These are phyloP conservation scores for Cytospora chrysosperma DNA, from an alignment of 2,329 filamentous ascomycete genomes.

Conservation along the genomic window DNA sequence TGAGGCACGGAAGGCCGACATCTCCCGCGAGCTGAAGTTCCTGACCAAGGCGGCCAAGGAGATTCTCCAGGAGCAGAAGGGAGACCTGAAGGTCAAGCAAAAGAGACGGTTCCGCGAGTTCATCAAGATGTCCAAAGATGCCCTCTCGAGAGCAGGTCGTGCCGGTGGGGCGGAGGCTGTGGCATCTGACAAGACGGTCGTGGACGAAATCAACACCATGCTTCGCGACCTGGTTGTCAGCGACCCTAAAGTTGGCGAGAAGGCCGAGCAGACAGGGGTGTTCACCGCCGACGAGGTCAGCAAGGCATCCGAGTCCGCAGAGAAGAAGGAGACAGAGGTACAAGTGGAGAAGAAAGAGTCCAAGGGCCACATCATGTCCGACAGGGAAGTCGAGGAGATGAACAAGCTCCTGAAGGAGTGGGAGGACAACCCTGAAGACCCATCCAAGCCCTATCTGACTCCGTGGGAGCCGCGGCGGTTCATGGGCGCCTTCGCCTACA, in stretches of 20 bases:
- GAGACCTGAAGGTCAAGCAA: conserved; percentile 62
- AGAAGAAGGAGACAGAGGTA: conserved; percentile 7
- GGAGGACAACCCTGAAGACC: conserved; percentile 74
- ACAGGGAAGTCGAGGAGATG: conserved; percentile 54
- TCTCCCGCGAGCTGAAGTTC: conserved; percentile 41
- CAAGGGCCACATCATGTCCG: conserved; percentile 33
- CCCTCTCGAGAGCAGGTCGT: conserved; percentile 54
- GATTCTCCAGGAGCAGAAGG: conserved; percentile 27
- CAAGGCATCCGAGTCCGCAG: conserved; percentile 8
- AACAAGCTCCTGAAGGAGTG: conserved; percentile 59
- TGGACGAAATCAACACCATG: conserved; percentile 54
- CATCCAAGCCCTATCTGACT: conserved; percentile 79
- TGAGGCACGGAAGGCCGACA: conserved; percentile 24
- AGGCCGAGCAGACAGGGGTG: conserved; percentile 17
- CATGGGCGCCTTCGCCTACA: conserved; percentile 92
- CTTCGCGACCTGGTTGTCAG: conserved; percentile 47
- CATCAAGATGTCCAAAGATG: conserved; percentile 61
- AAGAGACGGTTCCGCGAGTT: conserved; percentile 77
- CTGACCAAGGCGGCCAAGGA: conserved; percentile 47
- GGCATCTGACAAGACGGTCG: conserved; percentile 39
- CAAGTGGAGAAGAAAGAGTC: not conserved
- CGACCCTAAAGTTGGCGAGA: conserved; percentile 16
- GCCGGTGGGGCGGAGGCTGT: conserved; percentile 36
- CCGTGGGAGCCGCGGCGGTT: conserved; percentile 86
- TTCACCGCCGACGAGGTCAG: conserved; percentile 27